Percentiles rank a stretch among this genome's conserved stretches.
These are phyloP conservation scores for Litchi chinensis DNA, from an alignment of 345 rosid genomes.

Conservation along the genomic window DNA sequence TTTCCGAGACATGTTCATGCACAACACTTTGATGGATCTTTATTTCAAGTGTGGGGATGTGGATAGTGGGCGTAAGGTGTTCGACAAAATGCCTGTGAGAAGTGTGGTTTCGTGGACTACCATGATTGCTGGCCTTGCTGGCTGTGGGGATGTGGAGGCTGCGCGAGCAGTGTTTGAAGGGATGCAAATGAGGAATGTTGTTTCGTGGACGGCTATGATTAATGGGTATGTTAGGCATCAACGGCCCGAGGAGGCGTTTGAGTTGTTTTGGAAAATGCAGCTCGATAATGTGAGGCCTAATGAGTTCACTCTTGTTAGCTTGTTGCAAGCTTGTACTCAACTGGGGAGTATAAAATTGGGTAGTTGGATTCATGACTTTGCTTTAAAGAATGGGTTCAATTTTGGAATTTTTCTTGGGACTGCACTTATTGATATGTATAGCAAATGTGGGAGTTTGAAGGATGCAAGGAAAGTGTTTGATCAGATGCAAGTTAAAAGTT, in stretches of 20 bases:
- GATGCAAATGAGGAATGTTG: slow-evolving; percentile 67
- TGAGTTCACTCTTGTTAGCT: slow-evolving; percentile 59
- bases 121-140: slow-evolving; percentile 60
- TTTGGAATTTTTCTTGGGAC: slow-evolving; percentile 72
- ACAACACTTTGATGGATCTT: slow-evolving; percentile 64
- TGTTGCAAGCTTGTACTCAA: slow-evolving; percentile 60
- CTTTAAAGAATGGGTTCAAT: slow-evolving; percentile 46
- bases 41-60: slow-evolving; percentile 55
- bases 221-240: slow-evolving; percentile 53
- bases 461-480: slow-evolving; percentile 64
- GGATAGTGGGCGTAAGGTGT: slow-evolving; percentile 49
- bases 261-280: slow-evolving; percentile 58
- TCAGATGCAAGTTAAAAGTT: slow-evolving; percentile 47
- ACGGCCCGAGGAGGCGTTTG: slow-evolving; percentile 57
- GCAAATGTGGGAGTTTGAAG: slow-evolving; percentile 59
- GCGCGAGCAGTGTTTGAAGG: slow-evolving; percentile 48
- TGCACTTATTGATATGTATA: slow-evolving; percentile 62
- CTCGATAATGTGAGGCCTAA: slow-evolving; percentile 58
- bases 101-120: slow-evolving; percentile 78
- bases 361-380: slow-evolving; percentile 64
- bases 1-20: slow-evolving; percentile 48
- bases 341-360: slow-evolving; percentile 64
- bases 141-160: slow-evolving; percentile 45
- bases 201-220: slow-evolving; percentile 77
- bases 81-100: slow-evolving; percentile 51